Base-by-base conservation (phyloP, 768 basidiomycete genomes). In the Amanita rimosa region DNA sequence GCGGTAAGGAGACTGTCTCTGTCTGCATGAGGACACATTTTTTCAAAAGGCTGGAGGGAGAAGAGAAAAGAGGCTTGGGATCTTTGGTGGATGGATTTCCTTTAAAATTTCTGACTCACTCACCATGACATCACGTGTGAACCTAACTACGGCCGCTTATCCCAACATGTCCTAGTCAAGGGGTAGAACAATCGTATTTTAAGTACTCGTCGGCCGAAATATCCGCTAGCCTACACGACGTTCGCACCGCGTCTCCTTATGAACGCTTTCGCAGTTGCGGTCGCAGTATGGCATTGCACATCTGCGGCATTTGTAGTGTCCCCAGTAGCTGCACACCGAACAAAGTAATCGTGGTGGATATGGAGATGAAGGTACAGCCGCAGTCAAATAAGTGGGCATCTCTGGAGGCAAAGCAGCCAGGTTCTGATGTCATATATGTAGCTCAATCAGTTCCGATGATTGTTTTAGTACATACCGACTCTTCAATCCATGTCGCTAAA, bases 281-380 rank as follows among this genome's bases (percentile, higher is more conserved):
- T 83, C 81, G 54, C 90, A 92, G 54, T 81, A 91, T 1, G 81
- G 69, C 71, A 88, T 71, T 0, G 79, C 78, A 64, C 90, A 92
- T 55, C 75, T 77, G 52, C 74, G 76, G 66, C 90, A 93, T 48
- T 75, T 81, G 60, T 93, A 92, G 3, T 70, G 69, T 5, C 85
- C 88, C 76, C 78, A 85, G 62, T 86, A 91, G 2, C 90, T 87
- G 55, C 90, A 92, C 21, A 91, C 84, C n/a, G 86, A 79, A 59
- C 90, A 93, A 11, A 92, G 58, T 54, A 78, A 65, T 36, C 86
- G 79, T 6, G 82, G 75, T 5, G 89, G 86, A 50, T 81, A 76
- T 1, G 61, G 62, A 0, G 85, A 67, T 1, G 78, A 70, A 1
- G 81, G 75, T 1, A 81, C 74, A 26, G 64, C 68, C 11, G 83